A percentile compares a stretch with the other conserved stretches of the same genome.
Conservation (phyloP, 108 stramenopile species). For the Seminavis robusta region DNA sequence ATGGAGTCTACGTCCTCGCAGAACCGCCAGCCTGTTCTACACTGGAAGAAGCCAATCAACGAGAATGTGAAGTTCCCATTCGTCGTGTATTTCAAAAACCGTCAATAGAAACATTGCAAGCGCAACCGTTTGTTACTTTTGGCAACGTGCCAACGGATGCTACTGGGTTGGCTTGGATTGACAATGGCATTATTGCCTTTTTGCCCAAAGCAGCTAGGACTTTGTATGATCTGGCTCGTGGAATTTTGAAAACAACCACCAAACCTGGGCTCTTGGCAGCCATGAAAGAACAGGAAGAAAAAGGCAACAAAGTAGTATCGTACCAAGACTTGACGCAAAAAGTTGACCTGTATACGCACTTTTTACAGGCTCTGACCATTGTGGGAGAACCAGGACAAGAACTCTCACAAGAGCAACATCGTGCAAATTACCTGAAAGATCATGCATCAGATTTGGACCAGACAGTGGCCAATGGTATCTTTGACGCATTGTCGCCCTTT, state of each 20-base stretch:
- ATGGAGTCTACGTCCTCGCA: slow-evolving; percentile 73
- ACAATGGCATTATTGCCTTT: slow-evolving; percentile 72
- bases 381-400: background rate
- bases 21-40: background rate
- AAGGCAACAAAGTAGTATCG: background rate
- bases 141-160: slow-evolving; percentile 3
- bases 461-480: slow-evolving; percentile 5
- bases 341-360: slow-evolving; percentile 57
- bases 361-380: slow-evolving; percentile 38
- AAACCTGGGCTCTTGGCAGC: slow-evolving; percentile 23
- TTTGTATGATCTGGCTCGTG: slow-evolving; percentile 30
- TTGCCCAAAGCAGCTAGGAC: slow-evolving; percentile 46
- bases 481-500: slow-evolving; percentile 27
- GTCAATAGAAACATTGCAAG: slow-evolving; percentile 32
- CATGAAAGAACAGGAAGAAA: slow-evolving; percentile 2
- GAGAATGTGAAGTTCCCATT: slow-evolving; percentile 1
- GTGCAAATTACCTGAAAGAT: background rate
- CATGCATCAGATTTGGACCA: background rate
- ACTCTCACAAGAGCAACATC: background rate
- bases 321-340: slow-evolving; percentile 9
- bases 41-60: background rate
- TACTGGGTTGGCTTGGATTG: slow-evolving; percentile 63
- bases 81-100: slow-evolving; percentile 66
- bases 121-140: slow-evolving; percentile 21
- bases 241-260: slow-evolving; percentile 36